These are phyloP conservation scores for Boletellus deceptivus DNA, from an alignment of 1,284 basidiomycete species.

Conservation along the genomic window DNA sequence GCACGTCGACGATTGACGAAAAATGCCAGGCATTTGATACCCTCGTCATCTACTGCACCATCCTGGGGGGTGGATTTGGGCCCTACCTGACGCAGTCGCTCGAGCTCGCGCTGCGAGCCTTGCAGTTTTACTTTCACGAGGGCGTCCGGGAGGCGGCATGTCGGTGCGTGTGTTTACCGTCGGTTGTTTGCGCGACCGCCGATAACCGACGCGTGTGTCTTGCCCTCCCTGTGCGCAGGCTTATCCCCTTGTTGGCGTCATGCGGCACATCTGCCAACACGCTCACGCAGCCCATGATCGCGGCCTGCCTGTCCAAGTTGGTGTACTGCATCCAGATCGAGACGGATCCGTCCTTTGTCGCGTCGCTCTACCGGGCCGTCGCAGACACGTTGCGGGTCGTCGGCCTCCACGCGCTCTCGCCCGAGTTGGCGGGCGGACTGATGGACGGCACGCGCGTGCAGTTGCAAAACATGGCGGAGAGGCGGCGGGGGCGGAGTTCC, in stretches of 20 bases:
- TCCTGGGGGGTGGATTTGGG: slow-evolving; percentile 65
- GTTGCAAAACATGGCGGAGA: slow-evolving; percentile 62
- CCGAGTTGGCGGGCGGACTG: slow-evolving; percentile 51
- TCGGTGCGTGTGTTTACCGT: slow-evolving; percentile 18
- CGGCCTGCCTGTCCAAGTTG: slow-evolving; percentile 66
- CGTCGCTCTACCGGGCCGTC: slow-evolving; percentile 75
- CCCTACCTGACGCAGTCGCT: slow-evolving; percentile 72
- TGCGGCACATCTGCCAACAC: slow-evolving; percentile 69
- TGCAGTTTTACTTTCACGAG: slow-evolving; percentile 79
- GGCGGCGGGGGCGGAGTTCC: slow-evolving; percentile 43
- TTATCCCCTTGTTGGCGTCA: slow-evolving; percentile 70
- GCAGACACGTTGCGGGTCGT: slow-evolving; percentile 65
- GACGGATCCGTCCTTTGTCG: slow-evolving; percentile 70
- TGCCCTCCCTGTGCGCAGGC: no score
- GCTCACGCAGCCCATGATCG: slow-evolving; percentile 68
- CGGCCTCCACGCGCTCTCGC: slow-evolving; percentile 48
- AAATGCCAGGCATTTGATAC: slow-evolving; percentile 87
- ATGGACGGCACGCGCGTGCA: slow-evolving; percentile 70
- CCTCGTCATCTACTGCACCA: slow-evolving; percentile 75
- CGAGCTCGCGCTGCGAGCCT: slow-evolving; percentile 66
- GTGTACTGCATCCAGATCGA: slow-evolving; percentile 66
- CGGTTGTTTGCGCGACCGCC: neutral
- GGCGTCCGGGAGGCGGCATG: slow-evolving; percentile 71
- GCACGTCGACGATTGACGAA: slow-evolving; percentile 79
- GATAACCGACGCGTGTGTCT: no score